Conservation (phyloP, 352 stramenopile species). For the Phytophthora capsici region DNA sequence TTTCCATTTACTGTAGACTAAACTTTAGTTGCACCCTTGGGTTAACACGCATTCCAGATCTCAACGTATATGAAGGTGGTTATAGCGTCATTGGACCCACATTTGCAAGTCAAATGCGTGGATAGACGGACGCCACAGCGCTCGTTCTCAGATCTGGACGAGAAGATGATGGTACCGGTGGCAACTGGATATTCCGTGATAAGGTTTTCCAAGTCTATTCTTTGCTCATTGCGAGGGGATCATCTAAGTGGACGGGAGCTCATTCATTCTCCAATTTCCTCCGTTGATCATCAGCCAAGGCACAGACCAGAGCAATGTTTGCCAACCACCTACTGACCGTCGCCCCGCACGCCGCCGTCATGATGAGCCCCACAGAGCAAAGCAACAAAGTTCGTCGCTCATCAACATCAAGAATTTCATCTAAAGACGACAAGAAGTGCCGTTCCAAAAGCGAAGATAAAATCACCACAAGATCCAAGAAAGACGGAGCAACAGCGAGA, state of each 20-base stretch:
- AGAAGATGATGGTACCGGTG: constrained; percentile 3
- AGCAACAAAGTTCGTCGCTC: constrained; percentile 2
- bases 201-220: neutral
- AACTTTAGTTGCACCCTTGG: too few relatives aligned
- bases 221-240: neutral
- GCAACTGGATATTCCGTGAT: constrained; percentile 10
- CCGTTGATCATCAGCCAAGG: neutral
- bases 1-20: too few relatives aligned
- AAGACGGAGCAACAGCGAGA: neutral
- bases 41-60: too few relatives aligned
- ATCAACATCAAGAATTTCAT: constrained; percentile 5
- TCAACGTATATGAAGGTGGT: too few relatives aligned
- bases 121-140: too few relatives aligned
- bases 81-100: too few relatives aligned
- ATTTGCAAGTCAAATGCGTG: neutral
- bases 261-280: constrained; percentile 36
- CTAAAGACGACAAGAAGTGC: constrained; percentile 2
- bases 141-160: neutral
- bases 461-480: constrained; percentile 3
- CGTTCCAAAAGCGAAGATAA: constrained; percentile 14
- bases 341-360: constrained; percentile 27
- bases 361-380: constrained; percentile 1
- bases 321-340: constrained; percentile 41
- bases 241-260: neutral
- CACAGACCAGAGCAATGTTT: constrained; percentile 25